These are phyloP conservation scores for Tephrocybe sp. DNA, from an alignment of 768 basidiomycete genomes.

Conservation along the genomic window DNA sequence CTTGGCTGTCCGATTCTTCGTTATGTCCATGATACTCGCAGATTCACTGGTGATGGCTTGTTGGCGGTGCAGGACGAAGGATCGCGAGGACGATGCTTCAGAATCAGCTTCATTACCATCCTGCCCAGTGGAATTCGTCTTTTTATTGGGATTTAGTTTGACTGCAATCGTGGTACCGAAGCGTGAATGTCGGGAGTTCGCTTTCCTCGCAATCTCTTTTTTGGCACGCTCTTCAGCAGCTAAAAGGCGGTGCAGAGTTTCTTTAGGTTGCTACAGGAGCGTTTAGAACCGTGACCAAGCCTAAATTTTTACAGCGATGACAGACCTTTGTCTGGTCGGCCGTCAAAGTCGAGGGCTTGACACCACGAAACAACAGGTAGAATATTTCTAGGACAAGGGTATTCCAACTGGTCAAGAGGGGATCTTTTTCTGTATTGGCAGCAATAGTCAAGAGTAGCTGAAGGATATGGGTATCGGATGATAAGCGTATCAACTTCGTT, in stretches of 20 bases:
- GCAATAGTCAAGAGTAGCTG: slow-evolving; percentile 85
- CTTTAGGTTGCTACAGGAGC: slow-evolving; percentile 55
- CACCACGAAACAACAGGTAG: slow-evolving; percentile 83
- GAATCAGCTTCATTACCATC: slow-evolving; percentile 21
- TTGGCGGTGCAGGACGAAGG: slow-evolving; percentile 83
- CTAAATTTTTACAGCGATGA: slow-evolving; percentile 5
- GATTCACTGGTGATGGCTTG: slow-evolving; percentile 71
- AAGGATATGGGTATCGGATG: slow-evolving; percentile 70
- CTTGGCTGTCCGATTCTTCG: slow-evolving; percentile 57
- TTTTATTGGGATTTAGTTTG: slow-evolving; percentile 60
- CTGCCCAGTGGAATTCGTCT: slow-evolving; percentile 16
- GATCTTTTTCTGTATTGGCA: slow-evolving; percentile 69
- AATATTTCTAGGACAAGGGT: slow-evolving; percentile 90
- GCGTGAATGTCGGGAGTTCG: slow-evolving; percentile 83
- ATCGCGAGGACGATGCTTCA: slow-evolving; percentile 34
- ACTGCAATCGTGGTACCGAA: slow-evolving; percentile 96
- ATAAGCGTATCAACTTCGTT: slow-evolving; percentile 65
- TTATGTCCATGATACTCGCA: slow-evolving; percentile 67
- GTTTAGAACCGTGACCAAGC: slow-evolving; percentile 1
- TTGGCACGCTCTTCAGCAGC: slow-evolving; percentile 70
- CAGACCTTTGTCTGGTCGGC: slow-evolving; percentile 65
- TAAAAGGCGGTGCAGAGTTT: slow-evolving; percentile 72
- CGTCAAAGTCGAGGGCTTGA: slow-evolving; percentile 57
- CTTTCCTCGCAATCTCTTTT: slow-evolving; percentile 48
- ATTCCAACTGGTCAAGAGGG: slow-evolving; percentile 84